Evolutionary conservation across 306 rosid species (phyloP).

Genomic region (Rubus parviflorus): DNA sequence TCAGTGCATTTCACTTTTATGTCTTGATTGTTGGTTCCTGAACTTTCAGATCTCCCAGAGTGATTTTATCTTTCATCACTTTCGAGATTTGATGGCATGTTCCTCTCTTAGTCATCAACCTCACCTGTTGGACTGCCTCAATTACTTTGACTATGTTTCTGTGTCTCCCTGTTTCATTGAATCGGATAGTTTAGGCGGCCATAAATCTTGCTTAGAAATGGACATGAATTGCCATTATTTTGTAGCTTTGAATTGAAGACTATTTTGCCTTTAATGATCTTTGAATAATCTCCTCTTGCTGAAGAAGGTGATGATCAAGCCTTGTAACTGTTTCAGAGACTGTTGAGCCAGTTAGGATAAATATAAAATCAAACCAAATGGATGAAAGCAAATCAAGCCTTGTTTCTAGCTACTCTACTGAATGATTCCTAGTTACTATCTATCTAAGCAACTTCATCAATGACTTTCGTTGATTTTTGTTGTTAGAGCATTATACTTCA

Average conservation of each 20-base stretch:
- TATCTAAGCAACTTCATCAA: not conserved
- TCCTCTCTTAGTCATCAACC: not conserved
- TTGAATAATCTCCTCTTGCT: not conserved
- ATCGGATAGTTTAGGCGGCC: not conserved
- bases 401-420: not conserved
- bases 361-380: not conserved
- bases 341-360: not conserved
- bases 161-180: not conserved
- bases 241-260: not conserved
- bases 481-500: not conserved
- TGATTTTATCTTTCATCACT: not conserved
- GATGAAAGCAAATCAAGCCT: not conserved
- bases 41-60: slow-evolving; percentile 7
- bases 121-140: not conserved
- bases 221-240: not conserved
- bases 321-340: not conserved
- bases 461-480: not conserved
- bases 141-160: not conserved
- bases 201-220: not conserved
- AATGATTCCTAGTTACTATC: not conserved
- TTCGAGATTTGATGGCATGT: not conserved
- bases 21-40: not conserved
- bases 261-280: not conserved
- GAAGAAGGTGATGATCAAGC: not conserved
- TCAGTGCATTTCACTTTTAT: not conserved